Evolutionary conservation across 768 basidiomycete genomes (phyloP).

Genomic region (Lentinula sp.): DNA sequence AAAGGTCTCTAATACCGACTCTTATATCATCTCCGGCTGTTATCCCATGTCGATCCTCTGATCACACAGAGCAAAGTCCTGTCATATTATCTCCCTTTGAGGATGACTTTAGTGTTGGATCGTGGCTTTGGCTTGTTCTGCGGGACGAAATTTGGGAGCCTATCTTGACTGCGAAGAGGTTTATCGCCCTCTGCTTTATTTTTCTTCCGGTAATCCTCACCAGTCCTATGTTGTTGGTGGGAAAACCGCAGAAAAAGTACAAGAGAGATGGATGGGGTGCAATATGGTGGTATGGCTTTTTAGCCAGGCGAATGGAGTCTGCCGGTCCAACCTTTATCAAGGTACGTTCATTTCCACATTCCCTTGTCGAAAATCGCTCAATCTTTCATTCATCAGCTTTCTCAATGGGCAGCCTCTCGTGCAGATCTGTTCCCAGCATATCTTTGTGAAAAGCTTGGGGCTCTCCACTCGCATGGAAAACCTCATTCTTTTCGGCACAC

Average conservation of each 20-base stretch:
- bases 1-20: slow-evolving; percentile 34
- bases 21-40: slow-evolving; percentile 45
- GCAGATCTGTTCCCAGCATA: slow-evolving; percentile 87
- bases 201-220: slow-evolving; percentile 85
- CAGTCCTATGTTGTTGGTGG: slow-evolving; percentile 79
- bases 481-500: slow-evolving; percentile 81
- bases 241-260: slow-evolving; percentile 43
- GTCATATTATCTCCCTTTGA: slow-evolving; percentile 69
- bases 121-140: slow-evolving; percentile 41
- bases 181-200: slow-evolving; percentile 74
- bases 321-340: slow-evolving; percentile 98
- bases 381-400: slow-evolving; percentile 48
- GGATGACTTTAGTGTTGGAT: slow-evolving; percentile 38
- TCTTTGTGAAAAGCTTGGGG: slow-evolving; percentile 80
- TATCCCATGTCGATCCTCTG: slow-evolving; percentile 31
- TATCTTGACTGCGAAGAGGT: slow-evolving; percentile 73
- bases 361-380: slow-evolving; percentile 9
- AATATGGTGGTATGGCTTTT: slow-evolving; percentile 87
- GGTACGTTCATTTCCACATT: slow-evolving; percentile 34
- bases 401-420: slow-evolving; percentile 97
- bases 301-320: slow-evolving; percentile 85
- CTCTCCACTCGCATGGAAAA: slow-evolving; percentile 82
- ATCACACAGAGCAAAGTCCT: slow-evolving; percentile 14
- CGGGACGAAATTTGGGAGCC: slow-evolving; percentile 74
- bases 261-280: slow-evolving; percentile 87